Conservation (phyloP, 371 early-diverging fungal genomes). For the Mucor saturninus region DNA sequence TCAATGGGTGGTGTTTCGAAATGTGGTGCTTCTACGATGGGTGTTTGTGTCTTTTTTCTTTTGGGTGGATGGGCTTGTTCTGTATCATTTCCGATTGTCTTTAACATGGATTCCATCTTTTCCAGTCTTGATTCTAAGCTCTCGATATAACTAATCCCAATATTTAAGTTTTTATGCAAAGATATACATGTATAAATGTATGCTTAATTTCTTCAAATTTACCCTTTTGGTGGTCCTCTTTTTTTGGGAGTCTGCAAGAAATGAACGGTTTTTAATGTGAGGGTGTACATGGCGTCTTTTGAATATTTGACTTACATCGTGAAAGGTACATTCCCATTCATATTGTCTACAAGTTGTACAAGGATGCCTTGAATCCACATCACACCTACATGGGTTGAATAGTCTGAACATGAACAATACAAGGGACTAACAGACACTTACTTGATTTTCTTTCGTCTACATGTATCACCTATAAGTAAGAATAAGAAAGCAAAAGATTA, state of each 20-base stretch:
- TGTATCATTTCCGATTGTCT: slow-evolving; percentile 17
- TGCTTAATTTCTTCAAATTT: background rate
- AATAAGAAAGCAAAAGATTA: background rate
- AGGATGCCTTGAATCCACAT: slow-evolving; percentile 40
- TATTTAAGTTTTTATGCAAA: background rate
- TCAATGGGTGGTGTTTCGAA: background rate
- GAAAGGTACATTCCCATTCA: slow-evolving; percentile 51
- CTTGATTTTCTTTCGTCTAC: slow-evolving; percentile 55
- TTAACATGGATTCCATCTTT: slow-evolving; percentile 44
- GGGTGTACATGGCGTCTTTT: background rate
- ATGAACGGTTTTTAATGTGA: too few species aligned
- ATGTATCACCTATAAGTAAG: slow-evolving; percentile 43
- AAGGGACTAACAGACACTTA: slow-evolving; percentile 1
- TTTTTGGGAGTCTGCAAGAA: slow-evolving; percentile 41
- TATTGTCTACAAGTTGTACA: slow-evolving; percentile 51
- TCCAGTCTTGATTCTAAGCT: slow-evolving; percentile 43
- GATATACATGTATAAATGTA: too few species aligned
- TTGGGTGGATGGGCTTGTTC: background rate
- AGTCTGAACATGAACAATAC: too few species aligned
- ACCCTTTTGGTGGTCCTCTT: slow-evolving; percentile 59
- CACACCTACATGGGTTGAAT: slow-evolving; percentile 32
- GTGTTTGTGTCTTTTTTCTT: background rate
- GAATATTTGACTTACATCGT: slow-evolving; percentile 33
- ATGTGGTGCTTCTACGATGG: background rate
- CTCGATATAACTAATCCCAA: slow-evolving; percentile 44